Base-by-base conservation (phyloP, 768 basidiomycete species). In the Agrocybe pediades region DNA sequence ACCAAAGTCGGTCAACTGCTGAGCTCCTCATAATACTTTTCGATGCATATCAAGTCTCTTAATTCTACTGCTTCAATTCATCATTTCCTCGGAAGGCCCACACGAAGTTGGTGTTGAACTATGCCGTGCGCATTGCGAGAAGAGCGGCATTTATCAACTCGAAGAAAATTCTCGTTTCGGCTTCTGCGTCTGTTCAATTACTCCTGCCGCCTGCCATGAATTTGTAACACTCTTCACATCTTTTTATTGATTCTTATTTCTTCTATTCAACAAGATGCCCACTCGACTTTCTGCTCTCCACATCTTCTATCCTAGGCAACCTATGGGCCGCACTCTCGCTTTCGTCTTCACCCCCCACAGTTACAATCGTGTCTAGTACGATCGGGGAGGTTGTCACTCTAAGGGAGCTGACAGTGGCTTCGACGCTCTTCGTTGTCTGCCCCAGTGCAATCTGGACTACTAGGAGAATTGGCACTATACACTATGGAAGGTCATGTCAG, bases 1-100 rank as follows among this genome's bases (percentile, higher is more conserved):
- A 73, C 81, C 46, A 87, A 83, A 71, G 77, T 94, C 40, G 77
- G 82, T 30, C 80, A 86, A 65, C 71, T 93, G 53, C 66, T 93
- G 44, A 66, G 64, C 51, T 76, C n/a, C n/a, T n/a, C 76, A 70
- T 76, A 67, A 66, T 48, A 45, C 42, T 42, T 16, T 33, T 59
- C 41, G 46, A 57, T 55, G 48, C 44, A 59, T 19, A 36, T 21
- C 45, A 15, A 11, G n/a, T n/a, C n/a, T n/a, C n/a, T n/a, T 36
- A 36, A 36, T 36, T 36, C 11, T 49, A 24, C 36, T 30, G 17
- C 26, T 41, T 17, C 49, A 25, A 41, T 51, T 16, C 36, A 36
- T 56, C 30, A 47, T 51, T 51, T 36, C 19, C 42, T 27, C 6
- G 33, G 3, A 3, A 36, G 33, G 33, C 33, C 11, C 33, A 36